Evolutionary conservation across 2,329 filamentous ascomycete genomes (phyloP), one percentile per base, ranked within the genome.

Genomic region (Calonectria crousiana): DNA sequence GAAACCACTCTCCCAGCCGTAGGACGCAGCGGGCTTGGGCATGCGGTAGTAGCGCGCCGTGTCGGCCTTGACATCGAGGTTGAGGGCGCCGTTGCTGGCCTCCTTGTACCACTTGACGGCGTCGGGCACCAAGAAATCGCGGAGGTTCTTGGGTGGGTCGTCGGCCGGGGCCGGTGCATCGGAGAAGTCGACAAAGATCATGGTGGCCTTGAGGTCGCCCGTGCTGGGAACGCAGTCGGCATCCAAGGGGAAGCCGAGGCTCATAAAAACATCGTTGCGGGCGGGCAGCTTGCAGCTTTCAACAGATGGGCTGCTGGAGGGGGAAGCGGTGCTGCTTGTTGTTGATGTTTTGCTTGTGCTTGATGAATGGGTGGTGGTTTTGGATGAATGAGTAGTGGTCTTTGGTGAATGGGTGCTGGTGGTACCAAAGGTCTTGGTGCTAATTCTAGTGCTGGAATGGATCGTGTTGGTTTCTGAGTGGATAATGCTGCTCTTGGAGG

Each of bases 131-230:
- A 78, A 60, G 20, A 75, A 36, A 49, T 78, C 71, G 16, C 73
- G 68, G 0, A 84, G 75, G 3, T 69, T 66, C 58, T 81, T 28
- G 0, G 81, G 81, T 0, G 80, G 75, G n/a, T 80, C 77, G 2
- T 66, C 75, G 36, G 79, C 75, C 26, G 68, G 69, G 0, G 75
- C 75, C 13, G 78, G 77, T 4, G 69, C 51, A 13, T 85, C 83
- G 2, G 76, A 70, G 64, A 84, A 85, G 76, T 85, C 84, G 67
- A 85, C 78, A 71, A 85, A 85, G 38, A 86, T 77, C 83, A 86
- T 84, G 69, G 78, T 81, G 20, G 78, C 82, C 13, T 69, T 76
- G 2, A 84, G 74, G 0, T 79, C 79, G 11, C 84, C 84, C 0
- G 76, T 80, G 67, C 81, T 82, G 0, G 83, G 79, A 2, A 82